Evolutionary conservation across 345 rosid genomes (phyloP).

Genomic region (Brassica rapa): DNA sequence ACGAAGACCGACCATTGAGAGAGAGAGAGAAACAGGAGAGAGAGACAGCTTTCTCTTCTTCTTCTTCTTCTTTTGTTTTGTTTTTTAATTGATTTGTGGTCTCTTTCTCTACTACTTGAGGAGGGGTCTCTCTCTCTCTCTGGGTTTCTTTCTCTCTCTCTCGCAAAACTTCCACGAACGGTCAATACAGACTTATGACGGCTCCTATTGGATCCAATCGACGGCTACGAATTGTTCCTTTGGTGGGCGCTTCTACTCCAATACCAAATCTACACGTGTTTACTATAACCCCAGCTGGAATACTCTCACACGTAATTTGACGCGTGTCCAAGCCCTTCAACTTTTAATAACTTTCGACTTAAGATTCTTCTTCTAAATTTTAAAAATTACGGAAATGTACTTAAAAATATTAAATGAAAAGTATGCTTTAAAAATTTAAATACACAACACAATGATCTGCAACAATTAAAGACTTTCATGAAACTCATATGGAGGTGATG

Average conservation of each 20-base stretch:
- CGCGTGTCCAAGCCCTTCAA: conserved; percentile 36
- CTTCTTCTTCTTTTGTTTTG: not conserved
- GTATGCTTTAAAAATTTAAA: not conserved
- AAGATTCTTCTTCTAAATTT: conserved; percentile 10
- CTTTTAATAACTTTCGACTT: not conserved
- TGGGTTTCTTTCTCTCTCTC: conserved; percentile 33
- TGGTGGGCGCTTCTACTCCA: conserved; percentile 43
- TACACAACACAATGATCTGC: not conserved
- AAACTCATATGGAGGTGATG: conserved; percentile 27
- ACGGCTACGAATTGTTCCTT: conserved; percentile 40
- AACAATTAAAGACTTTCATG: conserved; percentile 10
- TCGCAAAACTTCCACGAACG: conserved; percentile 48
- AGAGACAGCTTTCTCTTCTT: conserved; percentile 16
- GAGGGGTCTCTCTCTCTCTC: conserved; percentile 4
- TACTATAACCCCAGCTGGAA: conserved; percentile 27
- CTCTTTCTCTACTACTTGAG: conserved; percentile 31
- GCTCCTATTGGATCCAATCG: conserved; percentile 31
- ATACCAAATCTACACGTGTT: not conserved
- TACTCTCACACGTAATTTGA: conserved; percentile 28
- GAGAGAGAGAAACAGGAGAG: conserved; percentile 17
- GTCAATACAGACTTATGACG: conserved; percentile 43
- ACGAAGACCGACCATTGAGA: conserved; percentile 35
- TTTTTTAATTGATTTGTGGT: conserved; percentile 15
- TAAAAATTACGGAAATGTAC: not conserved
- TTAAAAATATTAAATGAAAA: not conserved